Percentiles rank a stretch among this genome's conserved stretches.
Evolutionary conservation across 768 basidiomycete genomes (phyloP).

Genomic region (Lyophyllum shimeji): DNA sequence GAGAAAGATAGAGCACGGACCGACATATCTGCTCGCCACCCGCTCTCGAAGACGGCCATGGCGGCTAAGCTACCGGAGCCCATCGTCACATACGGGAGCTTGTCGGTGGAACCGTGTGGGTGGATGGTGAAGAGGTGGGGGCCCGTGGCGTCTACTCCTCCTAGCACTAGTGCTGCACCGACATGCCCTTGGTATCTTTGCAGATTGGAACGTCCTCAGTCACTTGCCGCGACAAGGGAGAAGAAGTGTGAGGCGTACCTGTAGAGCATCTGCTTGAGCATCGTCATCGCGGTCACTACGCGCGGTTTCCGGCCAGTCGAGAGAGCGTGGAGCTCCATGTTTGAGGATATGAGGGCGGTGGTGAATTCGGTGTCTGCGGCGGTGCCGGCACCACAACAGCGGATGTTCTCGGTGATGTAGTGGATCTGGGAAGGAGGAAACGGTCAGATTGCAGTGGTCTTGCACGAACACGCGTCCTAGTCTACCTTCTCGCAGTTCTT

Average conservation of each 20-base stretch:
- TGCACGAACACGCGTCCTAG: slow-evolving; percentile 4
- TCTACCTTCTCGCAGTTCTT: slow-evolving; percentile 99
- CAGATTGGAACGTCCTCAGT: not conserved
- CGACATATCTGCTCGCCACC: slow-evolving; percentile 81
- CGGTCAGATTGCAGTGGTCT: not conserved
- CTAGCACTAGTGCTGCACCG: slow-evolving; percentile 94
- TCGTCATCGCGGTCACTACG: slow-evolving; percentile 98
- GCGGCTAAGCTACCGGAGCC: slow-evolving; percentile 95
- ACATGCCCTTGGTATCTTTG: slow-evolving; percentile 88
- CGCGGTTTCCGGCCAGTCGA: slow-evolving; percentile 89
- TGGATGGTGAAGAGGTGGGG: slow-evolving; percentile 94
- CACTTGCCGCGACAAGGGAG: not conserved
- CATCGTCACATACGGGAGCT: slow-evolving; percentile 98
- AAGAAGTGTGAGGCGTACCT: slow-evolving; percentile 42
- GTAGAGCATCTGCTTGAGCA: slow-evolving; percentile 96
- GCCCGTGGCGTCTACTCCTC: slow-evolving; percentile 93
- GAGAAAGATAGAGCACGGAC: slow-evolving; percentile 39
- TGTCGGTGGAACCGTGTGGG: slow-evolving; percentile 97
- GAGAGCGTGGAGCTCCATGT: slow-evolving; percentile 90
- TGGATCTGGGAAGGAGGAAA: slow-evolving; percentile 68
- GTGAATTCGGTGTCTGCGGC: slow-evolving; percentile 98
- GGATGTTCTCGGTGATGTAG: slow-evolving; percentile 91
- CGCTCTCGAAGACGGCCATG: slow-evolving; percentile 95
- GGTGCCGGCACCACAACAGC: slow-evolving; percentile 98
- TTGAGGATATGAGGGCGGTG: slow-evolving; percentile 93